phyloP scores from a whole-genome alignment of 2,329 filamentous ascomycete species.

The Chrysoporthe puriensis region DNA sequence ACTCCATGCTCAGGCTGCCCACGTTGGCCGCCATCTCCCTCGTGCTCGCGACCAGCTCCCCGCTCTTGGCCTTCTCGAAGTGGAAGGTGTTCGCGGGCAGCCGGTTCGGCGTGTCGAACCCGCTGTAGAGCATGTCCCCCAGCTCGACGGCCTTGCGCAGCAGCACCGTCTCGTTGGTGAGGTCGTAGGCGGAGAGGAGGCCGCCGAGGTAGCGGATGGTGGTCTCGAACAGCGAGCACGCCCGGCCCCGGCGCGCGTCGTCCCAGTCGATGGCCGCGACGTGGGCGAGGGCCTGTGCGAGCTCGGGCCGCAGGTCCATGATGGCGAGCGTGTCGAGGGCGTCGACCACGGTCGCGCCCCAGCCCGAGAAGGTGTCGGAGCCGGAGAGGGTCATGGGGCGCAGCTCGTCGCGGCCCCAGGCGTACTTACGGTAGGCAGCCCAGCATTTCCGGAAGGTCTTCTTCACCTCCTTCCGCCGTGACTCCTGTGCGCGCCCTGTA shows the following conservation, averaged over 20 bases:
- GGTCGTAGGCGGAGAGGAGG: conserved; percentile 55
- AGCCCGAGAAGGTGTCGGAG: conserved; percentile 55
- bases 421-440: conserved; percentile 56
- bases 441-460: conserved; percentile 50
- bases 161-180: conserved; percentile 50
- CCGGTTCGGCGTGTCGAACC: conserved; percentile 59
- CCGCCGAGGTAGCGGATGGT: conserved; percentile 61
- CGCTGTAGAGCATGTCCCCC: conserved; percentile 56
- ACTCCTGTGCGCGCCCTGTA: conserved; percentile 36
- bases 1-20: conserved; percentile 73
- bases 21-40: conserved; percentile 49
- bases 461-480: conserved; percentile 44
- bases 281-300: conserved; percentile 53
- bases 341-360: conserved; percentile 64
- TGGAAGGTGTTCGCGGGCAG: conserved; percentile 52
- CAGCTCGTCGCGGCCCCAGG: conserved; percentile 62
- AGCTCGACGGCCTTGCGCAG: conserved; percentile 57
- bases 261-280: conserved; percentile 60
- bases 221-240: conserved; percentile 65
- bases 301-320: conserved; percentile 61
- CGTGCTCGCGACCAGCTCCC: conserved; percentile 41
- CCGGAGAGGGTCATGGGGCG: conserved; percentile 52
- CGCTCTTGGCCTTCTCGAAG: conserved; percentile 47
- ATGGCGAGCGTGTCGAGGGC: conserved; percentile 63
- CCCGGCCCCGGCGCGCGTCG: conserved; percentile 37